Conservation (phyloP, 2,329 filamentous ascomycete species). For the Alternaria ventricosa region DNA sequence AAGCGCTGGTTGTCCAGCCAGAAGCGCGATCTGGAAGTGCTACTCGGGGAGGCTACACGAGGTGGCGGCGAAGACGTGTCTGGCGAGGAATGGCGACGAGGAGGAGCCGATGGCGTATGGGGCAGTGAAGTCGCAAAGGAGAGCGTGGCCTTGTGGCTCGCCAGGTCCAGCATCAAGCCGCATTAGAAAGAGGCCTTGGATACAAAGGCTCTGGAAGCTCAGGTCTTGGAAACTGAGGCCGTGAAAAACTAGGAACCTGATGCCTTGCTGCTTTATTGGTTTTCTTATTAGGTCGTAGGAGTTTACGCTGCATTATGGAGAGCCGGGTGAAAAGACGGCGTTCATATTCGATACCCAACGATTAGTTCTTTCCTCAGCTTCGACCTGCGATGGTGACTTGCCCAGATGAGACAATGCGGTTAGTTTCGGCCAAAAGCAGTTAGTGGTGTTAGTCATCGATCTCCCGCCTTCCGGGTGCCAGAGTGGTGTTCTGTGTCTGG, state of each 20-base stretch:
- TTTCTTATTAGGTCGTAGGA: background rate
- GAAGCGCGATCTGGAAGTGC: slow-evolving; percentile 85
- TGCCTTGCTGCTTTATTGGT: background rate
- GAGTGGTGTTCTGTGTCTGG: background rate
- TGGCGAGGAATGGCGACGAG: slow-evolving; percentile 73
- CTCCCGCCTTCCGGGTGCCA: background rate
- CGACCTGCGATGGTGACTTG: background rate
- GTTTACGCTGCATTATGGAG: background rate
- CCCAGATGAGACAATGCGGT: background rate
- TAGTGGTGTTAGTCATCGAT: background rate
- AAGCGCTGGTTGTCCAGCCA: slow-evolving; percentile 89
- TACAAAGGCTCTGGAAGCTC: background rate
- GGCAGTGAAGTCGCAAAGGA: slow-evolving; percentile 66
- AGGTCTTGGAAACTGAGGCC: background rate
- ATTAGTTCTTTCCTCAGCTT: slow-evolving; percentile 13
- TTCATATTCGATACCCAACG: slow-evolving; percentile 20
- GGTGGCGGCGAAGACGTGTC: slow-evolving; percentile 58
- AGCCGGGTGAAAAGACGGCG: slow-evolving; percentile 9
- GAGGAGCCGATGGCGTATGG: slow-evolving; percentile 68
- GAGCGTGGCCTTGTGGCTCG: slow-evolving; percentile 67
- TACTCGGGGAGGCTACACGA: slow-evolving; percentile 79
- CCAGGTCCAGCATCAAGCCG: slow-evolving; percentile 44
- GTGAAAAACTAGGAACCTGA: background rate
- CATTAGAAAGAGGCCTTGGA: slow-evolving; percentile 23
- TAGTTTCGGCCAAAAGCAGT: background rate